Base-by-base conservation (phyloP, 1,139 yeast genomes). In the Suhomyces anneliseae region DNA sequence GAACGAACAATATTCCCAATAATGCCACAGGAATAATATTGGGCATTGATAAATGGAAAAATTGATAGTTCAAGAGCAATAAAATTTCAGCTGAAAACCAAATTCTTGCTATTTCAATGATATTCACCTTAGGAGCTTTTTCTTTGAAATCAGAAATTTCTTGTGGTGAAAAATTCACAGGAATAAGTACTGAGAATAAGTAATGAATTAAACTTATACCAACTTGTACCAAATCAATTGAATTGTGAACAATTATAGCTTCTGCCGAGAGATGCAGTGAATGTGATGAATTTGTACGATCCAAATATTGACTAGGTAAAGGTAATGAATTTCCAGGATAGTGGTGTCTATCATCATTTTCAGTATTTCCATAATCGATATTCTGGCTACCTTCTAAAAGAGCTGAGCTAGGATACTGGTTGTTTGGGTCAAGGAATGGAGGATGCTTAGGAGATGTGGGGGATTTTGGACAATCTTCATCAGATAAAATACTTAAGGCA, bases 61-160 rank as follows among this genome's bases (percentile, higher is more conserved):
- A 55, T 44, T 59, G 60, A 45, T 50, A 59, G 43, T 60, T 57
- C 8, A 59, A 12, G 12, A 64, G 40, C 7, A 56, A 15, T 4
- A 64, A 60, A 7, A 59, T 52, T 47, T 57, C 62, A 8, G 60
- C 12, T 15, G 56, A 46, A 36, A 58, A 63, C 69, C 69, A 66
- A 7, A 54, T 14, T 27, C 38, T 46, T 35, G 41, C 24, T 8
- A 38, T 9, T 7, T 33, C 36, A 2, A 38, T 14, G 2, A 40
- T 8, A 29, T 46, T 31, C 11, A 40, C 19, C 4, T 12, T 6
- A 3, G 42, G 36, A 5, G 38, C 36, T 12, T 36, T 37, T 8
- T n/a, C 3, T 8, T 15, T 19, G 9, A 43, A n/a, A 9, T 19
- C 32, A 12, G 43, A 52, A 40, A 46, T n/a, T 26, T 45, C 45